Conservation (phyloP, 2,329 filamentous ascomycete genomes). For the Cucurbitaria berberidis region DNA sequence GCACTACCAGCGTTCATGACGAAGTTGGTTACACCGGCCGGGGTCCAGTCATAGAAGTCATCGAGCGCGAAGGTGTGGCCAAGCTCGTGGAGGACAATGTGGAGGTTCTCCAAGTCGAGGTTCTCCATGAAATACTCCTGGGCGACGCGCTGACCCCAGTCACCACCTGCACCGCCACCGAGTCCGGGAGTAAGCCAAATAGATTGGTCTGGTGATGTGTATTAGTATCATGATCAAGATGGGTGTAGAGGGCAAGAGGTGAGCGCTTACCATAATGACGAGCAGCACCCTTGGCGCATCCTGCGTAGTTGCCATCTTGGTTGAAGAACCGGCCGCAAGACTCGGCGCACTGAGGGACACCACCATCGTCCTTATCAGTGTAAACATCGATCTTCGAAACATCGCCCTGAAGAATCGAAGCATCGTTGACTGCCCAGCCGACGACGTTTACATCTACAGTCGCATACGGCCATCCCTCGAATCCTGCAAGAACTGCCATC, state of each 20-base stretch:
- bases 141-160: conserved; percentile 56
- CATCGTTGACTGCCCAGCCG: conserved; percentile 53
- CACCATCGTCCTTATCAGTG: conserved; percentile 49
- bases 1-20: conserved; percentile 56
- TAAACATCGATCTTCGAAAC: conserved; percentile 50
- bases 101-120: conserved; percentile 47
- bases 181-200: conserved; percentile 56
- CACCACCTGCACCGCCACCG: conserved; percentile 46
- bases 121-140: conserved; percentile 53
- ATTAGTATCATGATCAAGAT: not conserved
- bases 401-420: conserved; percentile 46
- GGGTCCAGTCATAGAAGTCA: conserved; percentile 55
- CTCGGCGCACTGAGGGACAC: conserved; percentile 52
- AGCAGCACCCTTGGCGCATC: conserved; percentile 1
- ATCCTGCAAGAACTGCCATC: conserved; percentile 55
- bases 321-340: conserved; percentile 54
- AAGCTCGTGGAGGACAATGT: conserved; percentile 55
- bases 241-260: not conserved
- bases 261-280: not conserved
- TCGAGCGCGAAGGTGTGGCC: conserved; percentile 49
- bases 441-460: conserved; percentile 51
- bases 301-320: conserved; percentile 51
- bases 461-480: conserved; percentile 53
- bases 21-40: conserved; percentile 51
- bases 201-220: conserved; percentile 44